Conservation (phyloP, 768 basidiomycete species). For the Tylopilus subfusipes region DNA sequence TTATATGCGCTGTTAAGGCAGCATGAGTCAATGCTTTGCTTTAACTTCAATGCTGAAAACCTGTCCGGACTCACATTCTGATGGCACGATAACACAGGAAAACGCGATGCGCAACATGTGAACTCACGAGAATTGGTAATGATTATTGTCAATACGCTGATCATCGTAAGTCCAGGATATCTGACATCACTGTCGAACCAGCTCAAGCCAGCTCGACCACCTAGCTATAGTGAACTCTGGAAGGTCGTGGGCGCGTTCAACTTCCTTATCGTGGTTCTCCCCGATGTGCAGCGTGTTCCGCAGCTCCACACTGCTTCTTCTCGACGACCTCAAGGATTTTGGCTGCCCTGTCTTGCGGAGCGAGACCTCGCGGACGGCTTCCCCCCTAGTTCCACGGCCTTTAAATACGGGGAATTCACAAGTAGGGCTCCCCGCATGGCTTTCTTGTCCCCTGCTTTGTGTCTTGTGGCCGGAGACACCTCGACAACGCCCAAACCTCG, state of each 20-base stretch:
- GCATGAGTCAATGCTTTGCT: background rate
- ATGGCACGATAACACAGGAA: background rate
- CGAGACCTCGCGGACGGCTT: constrained; percentile 16
- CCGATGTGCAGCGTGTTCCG: constrained; percentile 17
- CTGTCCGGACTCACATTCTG: background rate
- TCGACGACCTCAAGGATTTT: constrained; percentile 18
- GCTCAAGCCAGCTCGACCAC: background rate
- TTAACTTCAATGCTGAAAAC: background rate
- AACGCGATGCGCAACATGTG: background rate
- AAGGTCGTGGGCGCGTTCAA: constrained; percentile 5
- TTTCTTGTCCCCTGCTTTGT: constrained; percentile 24
- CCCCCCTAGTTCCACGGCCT: constrained; percentile 19
- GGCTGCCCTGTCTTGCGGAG: constrained; percentile 18
- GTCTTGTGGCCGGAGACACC: constrained; percentile 18
- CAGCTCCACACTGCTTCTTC: constrained; percentile 20
- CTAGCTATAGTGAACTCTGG: constrained; percentile 2
- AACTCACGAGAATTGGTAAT: background rate
- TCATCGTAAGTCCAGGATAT: background rate
- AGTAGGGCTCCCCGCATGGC: constrained; percentile 17
- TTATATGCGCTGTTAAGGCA: background rate
- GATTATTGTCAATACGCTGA: background rate
- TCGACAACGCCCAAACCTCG: constrained; percentile 28
- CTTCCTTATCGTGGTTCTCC: constrained; percentile 7
- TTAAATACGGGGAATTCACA: constrained; percentile 25
- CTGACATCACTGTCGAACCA: constrained; percentile 1